These are phyloP conservation scores for Aurifilum marmelostoma DNA, from an alignment of 2,329 filamentous ascomycete species.

Conservation along the genomic window DNA sequence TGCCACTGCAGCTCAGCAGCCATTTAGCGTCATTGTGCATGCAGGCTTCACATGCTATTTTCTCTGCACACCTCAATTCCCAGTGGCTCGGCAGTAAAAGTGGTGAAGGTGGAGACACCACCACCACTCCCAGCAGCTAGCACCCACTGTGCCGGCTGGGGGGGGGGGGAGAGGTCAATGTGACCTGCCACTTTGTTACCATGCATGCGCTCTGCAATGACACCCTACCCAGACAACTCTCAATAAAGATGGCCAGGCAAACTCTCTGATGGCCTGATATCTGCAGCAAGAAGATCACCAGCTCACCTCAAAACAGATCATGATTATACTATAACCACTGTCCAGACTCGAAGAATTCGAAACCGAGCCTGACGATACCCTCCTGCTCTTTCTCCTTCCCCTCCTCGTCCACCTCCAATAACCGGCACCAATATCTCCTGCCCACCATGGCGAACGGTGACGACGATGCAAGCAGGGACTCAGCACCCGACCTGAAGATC, in stretches of 20 bases:
- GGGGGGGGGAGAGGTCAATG: neutral
- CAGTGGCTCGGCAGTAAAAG: slow-evolving; percentile 7
- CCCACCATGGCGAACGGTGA: slow-evolving; percentile 42
- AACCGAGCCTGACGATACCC: neutral
- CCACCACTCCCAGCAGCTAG: neutral
- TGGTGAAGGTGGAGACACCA: slow-evolving; percentile 3
- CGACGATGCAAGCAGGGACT: slow-evolving; percentile 48
- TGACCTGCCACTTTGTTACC: neutral
- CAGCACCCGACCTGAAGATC: slow-evolving; percentile 77
- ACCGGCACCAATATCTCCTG: neutral
- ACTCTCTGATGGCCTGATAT: neutral
- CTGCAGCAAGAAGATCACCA: neutral
- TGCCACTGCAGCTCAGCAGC: neutral
- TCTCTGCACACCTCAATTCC: neutral
- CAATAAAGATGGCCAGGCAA: neutral
- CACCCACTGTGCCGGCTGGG: neutral
- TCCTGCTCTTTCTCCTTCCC: neutral
- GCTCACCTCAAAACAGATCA: neutral
- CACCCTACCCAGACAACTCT: neutral
- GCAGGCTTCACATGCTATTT: slow-evolving; percentile 24
- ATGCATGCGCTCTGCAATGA: neutral
- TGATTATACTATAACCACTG: neutral
- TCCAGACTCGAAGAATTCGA: neutral
- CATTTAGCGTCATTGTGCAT: slow-evolving; percentile 2
- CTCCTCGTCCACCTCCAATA: too few relatives aligned